Percentiles rank a stretch among this genome's conserved stretches.
These are phyloP conservation scores for Rhodotorula sp. DNA, from an alignment of 1,284 basidiomycete species.

Conservation along the genomic window DNA sequence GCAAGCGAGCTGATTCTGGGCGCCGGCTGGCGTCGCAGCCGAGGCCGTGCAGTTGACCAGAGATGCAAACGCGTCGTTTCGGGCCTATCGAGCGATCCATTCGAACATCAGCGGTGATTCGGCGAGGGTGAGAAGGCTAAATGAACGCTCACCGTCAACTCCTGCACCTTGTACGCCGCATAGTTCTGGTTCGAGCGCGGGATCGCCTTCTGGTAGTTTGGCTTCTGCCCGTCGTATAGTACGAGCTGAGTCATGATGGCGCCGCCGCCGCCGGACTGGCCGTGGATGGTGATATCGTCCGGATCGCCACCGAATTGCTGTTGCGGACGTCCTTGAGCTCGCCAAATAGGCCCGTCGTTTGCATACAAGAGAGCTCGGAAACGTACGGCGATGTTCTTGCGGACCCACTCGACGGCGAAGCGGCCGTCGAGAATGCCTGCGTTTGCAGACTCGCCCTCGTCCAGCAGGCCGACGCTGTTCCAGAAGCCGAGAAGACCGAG, in stretches of 20 bases:
- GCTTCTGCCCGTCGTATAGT: conserved; percentile 33
- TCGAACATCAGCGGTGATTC: not conserved
- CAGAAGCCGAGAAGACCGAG: conserved; percentile 18
- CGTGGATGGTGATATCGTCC: conserved; percentile 15
- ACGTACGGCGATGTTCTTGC: conserved; percentile 27
- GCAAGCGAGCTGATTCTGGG: conserved; percentile 28
- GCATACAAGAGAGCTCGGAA: not conserved
- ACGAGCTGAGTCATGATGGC: conserved; percentile 27
- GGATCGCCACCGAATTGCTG: conserved; percentile 24
- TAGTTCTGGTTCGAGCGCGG: conserved; percentile 29
- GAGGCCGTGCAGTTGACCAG: conserved; percentile 26
- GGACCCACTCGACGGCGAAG: conserved; percentile 32
- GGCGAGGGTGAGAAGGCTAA: not conserved
- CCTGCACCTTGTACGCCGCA: conserved; percentile 24
- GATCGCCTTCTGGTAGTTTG: conserved; percentile 27
- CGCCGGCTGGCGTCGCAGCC: conserved; percentile 8
- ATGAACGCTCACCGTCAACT: conserved; percentile 13
- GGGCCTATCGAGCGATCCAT: not conserved
- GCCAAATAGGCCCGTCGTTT: too few relatives aligned
- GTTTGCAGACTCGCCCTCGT: conserved; percentile 34
- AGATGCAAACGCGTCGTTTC: conserved; percentile 19
- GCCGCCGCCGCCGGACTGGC: conserved; percentile 32
- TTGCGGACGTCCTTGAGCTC: too few relatives aligned
- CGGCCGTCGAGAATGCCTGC: conserved; percentile 30
- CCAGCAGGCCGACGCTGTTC: conserved; percentile 16